Evolutionary conservation across 1,139 yeast species (phyloP).

Genomic region (Blastobotrys arbuscula): DNA sequence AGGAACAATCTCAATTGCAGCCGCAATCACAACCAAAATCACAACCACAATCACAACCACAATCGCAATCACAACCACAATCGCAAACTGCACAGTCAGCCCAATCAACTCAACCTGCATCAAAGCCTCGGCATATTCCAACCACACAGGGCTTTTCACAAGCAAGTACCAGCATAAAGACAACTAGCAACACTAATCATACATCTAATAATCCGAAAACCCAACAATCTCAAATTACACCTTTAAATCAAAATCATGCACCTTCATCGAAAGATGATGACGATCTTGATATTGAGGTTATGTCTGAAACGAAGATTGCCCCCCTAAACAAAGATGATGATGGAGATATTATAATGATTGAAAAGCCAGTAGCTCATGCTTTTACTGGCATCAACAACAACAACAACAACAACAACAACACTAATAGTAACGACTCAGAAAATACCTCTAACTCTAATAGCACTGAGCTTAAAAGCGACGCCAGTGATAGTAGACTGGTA

Average conservation of each 20-base stretch:
- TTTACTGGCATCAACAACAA: neutral
- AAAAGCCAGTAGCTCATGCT: too few relatives aligned
- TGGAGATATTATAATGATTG: neutral
- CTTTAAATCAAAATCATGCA: neutral
- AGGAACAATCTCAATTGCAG: neutral
- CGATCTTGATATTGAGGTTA: conserved; percentile 4
- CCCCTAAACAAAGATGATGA: neutral
- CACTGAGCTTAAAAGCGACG: too few relatives aligned
- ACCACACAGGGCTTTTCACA: too few relatives aligned
- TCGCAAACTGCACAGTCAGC: too few relatives aligned
- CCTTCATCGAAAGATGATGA: neutral
- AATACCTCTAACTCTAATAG: too few relatives aligned
- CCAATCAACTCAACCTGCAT: neutral
- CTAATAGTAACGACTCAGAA: neutral
- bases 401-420: neutral
- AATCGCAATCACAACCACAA: too few relatives aligned
- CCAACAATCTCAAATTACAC: neutral
- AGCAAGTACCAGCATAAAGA: neutral
- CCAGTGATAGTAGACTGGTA: too few relatives aligned
- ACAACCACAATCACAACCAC: conserved; percentile 1
- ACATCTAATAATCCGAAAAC: neutral
- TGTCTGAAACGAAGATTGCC: conserved; percentile 3
- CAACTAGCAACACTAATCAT: neutral
- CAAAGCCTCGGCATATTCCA: too few relatives aligned
- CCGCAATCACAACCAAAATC: neutral